phyloP scores from a whole-genome alignment of 768 basidiomycete genomes.

The Coprinopsis marcescibilis region DNA sequence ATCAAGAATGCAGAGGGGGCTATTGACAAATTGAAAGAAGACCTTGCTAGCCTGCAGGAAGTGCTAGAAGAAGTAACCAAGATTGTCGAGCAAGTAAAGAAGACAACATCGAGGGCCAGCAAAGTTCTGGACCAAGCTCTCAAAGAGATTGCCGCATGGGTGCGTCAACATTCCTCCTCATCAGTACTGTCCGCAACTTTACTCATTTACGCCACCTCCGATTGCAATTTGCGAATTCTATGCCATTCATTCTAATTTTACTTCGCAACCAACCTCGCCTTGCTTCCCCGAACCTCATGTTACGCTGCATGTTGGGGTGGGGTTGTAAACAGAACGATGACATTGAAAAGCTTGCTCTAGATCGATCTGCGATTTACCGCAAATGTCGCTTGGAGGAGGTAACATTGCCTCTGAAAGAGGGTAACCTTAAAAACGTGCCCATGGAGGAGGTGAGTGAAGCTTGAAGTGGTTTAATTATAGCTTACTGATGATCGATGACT shows the following conservation, averaged over 20 bases:
- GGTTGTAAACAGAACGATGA: constrained; percentile 68
- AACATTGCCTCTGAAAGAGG: constrained; percentile 67
- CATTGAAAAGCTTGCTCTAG: constrained; percentile 82
- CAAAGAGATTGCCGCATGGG: constrained; percentile 85
- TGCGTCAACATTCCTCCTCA: constrained; percentile 23
- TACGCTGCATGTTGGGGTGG: no score
- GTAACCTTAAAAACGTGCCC: constrained; percentile 79
- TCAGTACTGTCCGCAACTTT: no score
- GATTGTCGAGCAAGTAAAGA: constrained; percentile 71
- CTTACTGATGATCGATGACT: neutral
- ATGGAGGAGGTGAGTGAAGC: constrained; percentile 78
- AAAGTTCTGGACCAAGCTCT: constrained; percentile 80
- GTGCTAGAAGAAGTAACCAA: constrained; percentile 68
- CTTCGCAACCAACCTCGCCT: no score
- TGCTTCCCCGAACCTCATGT: no score
- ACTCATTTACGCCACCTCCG: no score
- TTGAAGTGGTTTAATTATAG: neutral
- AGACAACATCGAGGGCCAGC: constrained; percentile 58
- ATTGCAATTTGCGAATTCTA: no score
- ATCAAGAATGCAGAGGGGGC: constrained; percentile 51
- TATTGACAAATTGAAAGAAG: constrained; percentile 53
- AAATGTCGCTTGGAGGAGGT: constrained; percentile 94
- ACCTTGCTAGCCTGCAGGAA: constrained; percentile 55
- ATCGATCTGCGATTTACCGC: constrained; percentile 82
- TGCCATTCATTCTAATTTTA: no score